Conservation (phyloP, 202 grass and related monocot genomes). For the Thinopyrum obtusiflorum region DNA sequence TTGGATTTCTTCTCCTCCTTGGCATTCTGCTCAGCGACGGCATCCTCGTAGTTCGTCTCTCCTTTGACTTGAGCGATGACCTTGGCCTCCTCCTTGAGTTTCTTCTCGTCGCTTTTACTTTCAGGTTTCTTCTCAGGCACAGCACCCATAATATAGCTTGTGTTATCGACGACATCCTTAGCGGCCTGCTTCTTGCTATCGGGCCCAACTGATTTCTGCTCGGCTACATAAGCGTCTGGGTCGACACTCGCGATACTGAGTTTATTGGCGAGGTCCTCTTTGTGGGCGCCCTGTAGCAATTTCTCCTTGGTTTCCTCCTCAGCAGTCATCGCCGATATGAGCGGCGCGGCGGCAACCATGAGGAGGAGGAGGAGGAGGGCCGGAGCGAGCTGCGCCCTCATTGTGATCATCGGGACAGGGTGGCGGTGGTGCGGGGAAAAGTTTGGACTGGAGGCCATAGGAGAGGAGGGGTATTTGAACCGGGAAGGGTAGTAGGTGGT, state of each 20-base stretch:
- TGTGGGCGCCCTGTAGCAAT: not conserved
- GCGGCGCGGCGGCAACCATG: not conserved
- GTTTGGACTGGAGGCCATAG: not conserved
- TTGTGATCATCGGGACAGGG: not conserved
- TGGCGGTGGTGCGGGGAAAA: not conserved
- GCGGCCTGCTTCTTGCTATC: not conserved
- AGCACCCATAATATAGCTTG: not conserved
- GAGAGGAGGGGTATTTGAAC: conserved; percentile 36
- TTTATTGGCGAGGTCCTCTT: not conserved
- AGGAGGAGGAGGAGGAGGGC: conserved; percentile 28
- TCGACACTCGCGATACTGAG: not conserved
- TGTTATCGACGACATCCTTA: not conserved
- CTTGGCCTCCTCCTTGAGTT: not conserved
- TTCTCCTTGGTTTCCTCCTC: not conserved
- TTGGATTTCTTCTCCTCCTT: not conserved
- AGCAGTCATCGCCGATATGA: not conserved
- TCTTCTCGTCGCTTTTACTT: not conserved
- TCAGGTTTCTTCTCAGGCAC: not conserved
- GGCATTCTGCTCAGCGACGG: not conserved
- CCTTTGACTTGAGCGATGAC: not conserved
- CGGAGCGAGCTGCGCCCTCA: conserved; percentile 12
- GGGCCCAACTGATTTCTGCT: not conserved
- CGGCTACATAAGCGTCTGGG: not conserved
- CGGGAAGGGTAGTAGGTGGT: not conserved
- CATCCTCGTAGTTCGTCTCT: not conserved